Base-by-base conservation (phyloP, 2,329 filamentous ascomycete species). In the Talaromyces sp. region DNA sequence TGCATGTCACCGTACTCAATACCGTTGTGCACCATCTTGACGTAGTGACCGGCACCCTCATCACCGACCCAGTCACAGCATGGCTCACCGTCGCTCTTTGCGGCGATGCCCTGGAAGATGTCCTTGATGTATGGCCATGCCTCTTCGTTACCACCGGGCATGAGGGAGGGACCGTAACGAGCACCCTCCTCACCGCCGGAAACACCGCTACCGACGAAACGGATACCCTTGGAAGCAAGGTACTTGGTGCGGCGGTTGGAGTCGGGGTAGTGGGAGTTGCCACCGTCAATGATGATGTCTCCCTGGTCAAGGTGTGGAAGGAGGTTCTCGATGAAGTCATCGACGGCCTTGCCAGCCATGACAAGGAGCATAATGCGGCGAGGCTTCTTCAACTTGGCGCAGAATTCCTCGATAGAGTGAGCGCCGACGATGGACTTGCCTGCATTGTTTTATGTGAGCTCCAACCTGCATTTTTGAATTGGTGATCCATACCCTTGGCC, bases 21-120 rank as follows among this genome's bases (percentile, higher is more conserved):
- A 85, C 94, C 94, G 81, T 99, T 99, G 88, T 99, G 94, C 64
- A 99, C 94, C 94, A 99, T 99, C 89, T 99, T 99, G 83, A 99
- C 93, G 84, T 97, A 99, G 87, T 99, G 94, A 70, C 94, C 94
- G 80, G 94, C 90, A 86, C 94, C 94, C 79, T 97, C 91, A 80
- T 97, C 94, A 81, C 94, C 94, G 70, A 99, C 94, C 94, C 94
- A 99, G 80, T 99, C 94, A 75, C 94, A 99, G 87, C 94, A 99
- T 66, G 94, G 81, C 84, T 99, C 94, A 71, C 87, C 88, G 72
- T 97, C 93, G 78, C 89, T 95, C 87, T 99, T 97, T 78, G 94
- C 94, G 64, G 94, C 85, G 75, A 99, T 96, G 81, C 86, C 86
- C 83, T 99, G 94, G 84, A 99, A 96, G 73, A 99, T 89, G 71